Evolutionary conservation across 1,284 basidiomycete genomes (phyloP), one percentile per base, ranked within the genome.

Genomic region (Rhodofomes roseus): DNA sequence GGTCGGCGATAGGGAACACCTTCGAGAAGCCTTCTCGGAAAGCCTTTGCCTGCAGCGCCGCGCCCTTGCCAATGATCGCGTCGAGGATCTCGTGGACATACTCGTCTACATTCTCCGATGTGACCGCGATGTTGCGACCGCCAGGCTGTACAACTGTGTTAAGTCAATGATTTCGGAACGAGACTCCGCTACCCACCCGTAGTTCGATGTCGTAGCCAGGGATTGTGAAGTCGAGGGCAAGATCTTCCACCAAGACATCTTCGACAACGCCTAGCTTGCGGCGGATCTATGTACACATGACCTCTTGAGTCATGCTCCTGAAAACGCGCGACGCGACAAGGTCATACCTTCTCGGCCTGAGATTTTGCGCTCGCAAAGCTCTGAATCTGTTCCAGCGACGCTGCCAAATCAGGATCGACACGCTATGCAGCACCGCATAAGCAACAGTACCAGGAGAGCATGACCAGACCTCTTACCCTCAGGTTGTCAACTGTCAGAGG

Each of bases 181-280:
- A 3, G 22, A 44, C 46, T 48, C 46, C 46, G 25, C 27, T n/a
- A 73, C 84, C 60, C 72, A 90, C 89, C 70, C 87, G 85, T 52
- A 98, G 81, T 73, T 97, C 94, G 60, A 98, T 91, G 68, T 94
- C 88, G 68, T 96, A 95, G 9, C 97, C 97, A 9, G 97, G 97
- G 16, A 99, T 81, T 3, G 96, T 98, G 72, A 98, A 98, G 76
- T 99, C 96, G 34, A 99, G 82, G 0, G 90, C 87, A 41, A 99
- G 84, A 69, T 96, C 93, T 63, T 92, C 90, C 5, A 99, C 83
- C 27, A 83, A 82, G 62, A 95, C 81, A 18, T 68, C 65, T n/a
- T 67, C 66, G 14, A 69, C 60, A 44, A 80, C 68, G 6, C 80
- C 81, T 40, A 86, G 75, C 71, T 89, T 87, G 59, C 79, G 78